Conservation (phyloP, 2,329 filamentous ascomycete species). For the Fusarium torulosum region DNA sequence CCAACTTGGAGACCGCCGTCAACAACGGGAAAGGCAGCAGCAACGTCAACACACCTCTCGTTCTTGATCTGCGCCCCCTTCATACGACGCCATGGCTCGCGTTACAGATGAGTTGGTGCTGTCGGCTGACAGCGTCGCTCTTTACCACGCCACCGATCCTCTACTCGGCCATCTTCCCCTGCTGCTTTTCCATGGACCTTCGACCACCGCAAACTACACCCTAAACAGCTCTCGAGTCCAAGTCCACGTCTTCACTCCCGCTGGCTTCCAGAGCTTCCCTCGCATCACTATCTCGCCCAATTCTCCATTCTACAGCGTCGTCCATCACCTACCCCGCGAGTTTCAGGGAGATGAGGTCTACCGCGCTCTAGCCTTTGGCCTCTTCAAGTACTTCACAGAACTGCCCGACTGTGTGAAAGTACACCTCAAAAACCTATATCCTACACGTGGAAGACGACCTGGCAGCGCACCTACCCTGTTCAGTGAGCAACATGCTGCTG, state of each 20-base stretch:
- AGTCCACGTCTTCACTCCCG: constrained; percentile 89
- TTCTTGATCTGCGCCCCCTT: constrained; percentile 42
- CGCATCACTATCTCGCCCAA: constrained; percentile 94
- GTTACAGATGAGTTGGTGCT: constrained; percentile 83
- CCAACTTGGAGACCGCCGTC: constrained; percentile 45
- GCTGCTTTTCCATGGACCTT: constrained; percentile 91
- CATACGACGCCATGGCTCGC: constrained; percentile 78
- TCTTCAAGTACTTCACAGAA: constrained; percentile 95
- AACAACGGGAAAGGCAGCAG: constrained; percentile 31
- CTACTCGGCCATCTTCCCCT: constrained; percentile 84
- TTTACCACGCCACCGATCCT: constrained; percentile 91
- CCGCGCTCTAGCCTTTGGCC: constrained; percentile 88
- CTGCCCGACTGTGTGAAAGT: constrained; percentile 81
- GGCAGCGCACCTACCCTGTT: constrained; percentile 79
- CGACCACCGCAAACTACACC: constrained; percentile 87
- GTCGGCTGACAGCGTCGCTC: constrained; percentile 82
- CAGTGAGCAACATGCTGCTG: constrained; percentile 91
- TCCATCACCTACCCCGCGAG: constrained; percentile 89
- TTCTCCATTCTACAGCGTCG: constrained; percentile 89
- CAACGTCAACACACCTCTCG: constrained; percentile 35
- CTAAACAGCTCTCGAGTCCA: constrained; percentile 94
- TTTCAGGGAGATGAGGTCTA: constrained; percentile 96
- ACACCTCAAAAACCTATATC: constrained; percentile 72
- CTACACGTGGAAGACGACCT: constrained; percentile 68
- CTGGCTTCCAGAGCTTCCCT: constrained; percentile 89